Conservation (phyloP, 108 stramenopile species). For the Fragilariopsis cylindrus region DNA sequence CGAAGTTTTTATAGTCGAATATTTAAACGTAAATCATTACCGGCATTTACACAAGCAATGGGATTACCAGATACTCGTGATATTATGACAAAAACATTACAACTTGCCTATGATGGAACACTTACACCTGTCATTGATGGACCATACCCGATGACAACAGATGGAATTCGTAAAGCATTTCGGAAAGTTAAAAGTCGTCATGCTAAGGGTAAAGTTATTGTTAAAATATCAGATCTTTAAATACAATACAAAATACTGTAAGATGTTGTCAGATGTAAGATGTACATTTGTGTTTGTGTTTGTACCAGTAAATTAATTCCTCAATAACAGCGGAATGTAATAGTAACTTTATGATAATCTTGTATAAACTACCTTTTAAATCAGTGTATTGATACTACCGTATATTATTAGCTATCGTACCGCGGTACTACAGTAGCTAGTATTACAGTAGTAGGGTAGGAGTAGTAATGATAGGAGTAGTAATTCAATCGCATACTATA, state of each 20-base stretch:
- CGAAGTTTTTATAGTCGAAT: slow-evolving; percentile 43
- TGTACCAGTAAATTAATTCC: neutral
- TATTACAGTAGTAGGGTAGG: neutral
- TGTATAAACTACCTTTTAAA: neutral
- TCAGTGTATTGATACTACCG: neutral
- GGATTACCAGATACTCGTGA: slow-evolving; percentile 29
- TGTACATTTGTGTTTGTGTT: neutral
- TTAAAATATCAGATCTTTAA: slow-evolving; percentile 9
- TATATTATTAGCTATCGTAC: neutral
- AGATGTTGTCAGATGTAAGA: neutral
- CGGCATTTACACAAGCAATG: slow-evolving; percentile 52
- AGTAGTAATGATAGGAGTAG: neutral
- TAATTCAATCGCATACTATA: neutral
- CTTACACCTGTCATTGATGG: slow-evolving; percentile 70
- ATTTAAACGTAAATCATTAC: slow-evolving; percentile 37
- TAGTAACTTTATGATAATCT: neutral
- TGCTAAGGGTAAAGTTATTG: slow-evolving; percentile 70
- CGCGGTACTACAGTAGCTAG: neutral
- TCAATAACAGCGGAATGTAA: neutral
- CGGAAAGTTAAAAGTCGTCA: slow-evolving; percentile 48
- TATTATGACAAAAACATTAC: slow-evolving; percentile 55
- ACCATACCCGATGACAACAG: slow-evolving; percentile 65
- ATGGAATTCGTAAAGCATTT: slow-evolving; percentile 69
- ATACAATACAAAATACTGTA: neutral
- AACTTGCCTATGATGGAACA: slow-evolving; percentile 49